Percentiles rank a stretch among this genome's conserved stretches.
These are phyloP conservation scores for Naganishia onofrii DNA, from an alignment of 768 basidiomycete genomes.

Conservation along the genomic window DNA sequence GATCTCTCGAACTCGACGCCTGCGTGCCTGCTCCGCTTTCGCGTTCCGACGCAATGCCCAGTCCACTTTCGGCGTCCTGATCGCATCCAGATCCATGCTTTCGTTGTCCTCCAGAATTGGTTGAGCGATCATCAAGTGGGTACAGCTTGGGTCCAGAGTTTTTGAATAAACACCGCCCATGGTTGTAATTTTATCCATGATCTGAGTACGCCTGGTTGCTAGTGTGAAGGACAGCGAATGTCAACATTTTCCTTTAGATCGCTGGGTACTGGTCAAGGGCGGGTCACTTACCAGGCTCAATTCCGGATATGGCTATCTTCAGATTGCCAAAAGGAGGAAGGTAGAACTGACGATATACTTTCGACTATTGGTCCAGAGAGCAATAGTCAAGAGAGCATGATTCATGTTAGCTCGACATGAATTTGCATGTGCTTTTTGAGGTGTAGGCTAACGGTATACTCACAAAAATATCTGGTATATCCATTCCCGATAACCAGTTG, in stretches of 20 bases:
- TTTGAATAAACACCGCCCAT: conserved; percentile 71
- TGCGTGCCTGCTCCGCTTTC: conserved; percentile 8
- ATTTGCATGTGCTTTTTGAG: no score
- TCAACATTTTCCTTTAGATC: neutral
- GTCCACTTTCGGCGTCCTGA: conserved; percentile 61
- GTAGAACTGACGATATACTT: conserved; percentile 54
- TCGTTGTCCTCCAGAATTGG: conserved; percentile 40
- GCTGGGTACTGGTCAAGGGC: neutral
- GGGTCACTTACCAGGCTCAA: conserved; percentile 57
- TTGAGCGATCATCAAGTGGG: conserved; percentile 73
- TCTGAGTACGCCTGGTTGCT: conserved; percentile 61
- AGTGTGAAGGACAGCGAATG: neutral
- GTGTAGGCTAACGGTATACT: no score
- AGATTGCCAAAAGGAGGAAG: conserved; percentile 73
- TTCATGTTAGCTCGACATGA: neutral
- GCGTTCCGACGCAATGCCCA: conserved; percentile 59
- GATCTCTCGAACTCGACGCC: conserved; percentile 51
- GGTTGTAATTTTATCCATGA: conserved; percentile 62
- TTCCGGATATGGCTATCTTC: conserved; percentile 70
- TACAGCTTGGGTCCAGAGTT: conserved; percentile 73
- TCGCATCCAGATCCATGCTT: conserved; percentile 41
- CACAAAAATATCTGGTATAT: conserved; percentile 68
- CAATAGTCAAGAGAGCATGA: no score
- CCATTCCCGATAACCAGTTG: conserved; percentile 75
- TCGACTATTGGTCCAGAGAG: neutral